Evolutionary conservation across 305 asterid genomes (phyloP).

Genomic region (Caryopteris hybrid): DNA sequence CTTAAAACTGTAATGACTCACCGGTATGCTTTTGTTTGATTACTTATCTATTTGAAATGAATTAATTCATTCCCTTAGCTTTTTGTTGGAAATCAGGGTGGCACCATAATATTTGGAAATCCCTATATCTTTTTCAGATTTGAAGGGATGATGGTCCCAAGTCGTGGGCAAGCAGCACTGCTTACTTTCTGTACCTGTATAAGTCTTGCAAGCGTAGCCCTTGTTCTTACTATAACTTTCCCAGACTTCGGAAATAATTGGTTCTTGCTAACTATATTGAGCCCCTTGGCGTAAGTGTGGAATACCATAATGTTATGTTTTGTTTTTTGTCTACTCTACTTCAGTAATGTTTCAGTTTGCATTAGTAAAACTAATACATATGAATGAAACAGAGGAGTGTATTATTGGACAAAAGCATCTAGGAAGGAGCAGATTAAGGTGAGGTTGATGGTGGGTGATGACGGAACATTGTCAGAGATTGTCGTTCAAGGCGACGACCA

Average conservation of each 20-base stretch:
- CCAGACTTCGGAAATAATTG: constrained; percentile 87
- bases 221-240: constrained; percentile 87
- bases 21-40: neutral
- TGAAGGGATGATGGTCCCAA: constrained; percentile 93
- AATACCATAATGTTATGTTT: neutral
- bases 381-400: constrained; percentile 59
- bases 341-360: no score
- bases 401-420: constrained; percentile 90
- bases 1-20: neutral
- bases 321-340: no score
- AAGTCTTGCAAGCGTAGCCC: constrained; percentile 91
- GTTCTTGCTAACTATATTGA: constrained; percentile 70
- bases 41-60: neutral
- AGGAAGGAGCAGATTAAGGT: constrained; percentile 95
- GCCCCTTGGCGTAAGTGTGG: constrained; percentile 85
- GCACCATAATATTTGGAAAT: neutral
- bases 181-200: constrained; percentile 89
- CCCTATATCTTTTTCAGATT: constrained; percentile 34
- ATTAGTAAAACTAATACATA: neutral
- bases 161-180: constrained; percentile 91
- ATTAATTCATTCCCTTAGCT: neutral
- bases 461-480: constrained; percentile 65
- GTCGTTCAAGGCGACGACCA: constrained; percentile 87
- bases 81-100: neutral
- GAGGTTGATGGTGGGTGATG: constrained; percentile 57